These are phyloP conservation scores for Phialophora verrucosa DNA, from an alignment of 2,329 filamentous ascomycete species.

Conservation along the genomic window DNA sequence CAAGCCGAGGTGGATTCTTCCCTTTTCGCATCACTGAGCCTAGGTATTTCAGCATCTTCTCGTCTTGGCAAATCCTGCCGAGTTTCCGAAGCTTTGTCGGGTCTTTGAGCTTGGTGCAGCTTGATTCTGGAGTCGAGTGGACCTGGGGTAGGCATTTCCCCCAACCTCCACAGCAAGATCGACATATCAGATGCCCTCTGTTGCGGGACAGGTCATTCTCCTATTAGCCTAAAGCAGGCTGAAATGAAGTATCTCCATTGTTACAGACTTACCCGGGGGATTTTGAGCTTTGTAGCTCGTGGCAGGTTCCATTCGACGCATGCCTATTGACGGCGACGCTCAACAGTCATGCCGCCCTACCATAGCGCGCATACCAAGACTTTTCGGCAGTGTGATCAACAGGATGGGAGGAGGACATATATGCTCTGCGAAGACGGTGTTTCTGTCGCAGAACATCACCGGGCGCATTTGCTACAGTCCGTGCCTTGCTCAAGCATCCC, in stretches of 20 bases:
- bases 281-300: background rate
- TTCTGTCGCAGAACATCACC: background rate
- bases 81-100: conserved; percentile 5
- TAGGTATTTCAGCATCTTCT: background rate
- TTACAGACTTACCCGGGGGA: background rate
- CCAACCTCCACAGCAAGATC: conserved; percentile 11
- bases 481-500: background rate
- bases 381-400: conserved; percentile 9
- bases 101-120: background rate
- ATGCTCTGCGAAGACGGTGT: background rate
- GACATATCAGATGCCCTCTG: conserved; percentile 1
- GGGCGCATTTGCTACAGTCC: background rate
- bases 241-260: conserved; percentile 12
- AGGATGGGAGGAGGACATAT: conserved; percentile 5
- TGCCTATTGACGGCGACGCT: background rate
- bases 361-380: conserved; percentile 3
- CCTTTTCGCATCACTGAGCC: background rate
- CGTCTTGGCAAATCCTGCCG: conserved; percentile 11
- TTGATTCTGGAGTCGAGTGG: conserved; percentile 1
- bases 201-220: conserved; percentile 19
- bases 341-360: background rate
- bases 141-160: conserved; percentile 18
- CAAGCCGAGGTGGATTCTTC: background rate
- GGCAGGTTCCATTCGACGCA: conserved; percentile 6
- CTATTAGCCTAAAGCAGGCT: conserved; percentile 27